Conservation (phyloP, 2,329 filamentous ascomycete species). For the Trichoderma semiorbis region DNA sequence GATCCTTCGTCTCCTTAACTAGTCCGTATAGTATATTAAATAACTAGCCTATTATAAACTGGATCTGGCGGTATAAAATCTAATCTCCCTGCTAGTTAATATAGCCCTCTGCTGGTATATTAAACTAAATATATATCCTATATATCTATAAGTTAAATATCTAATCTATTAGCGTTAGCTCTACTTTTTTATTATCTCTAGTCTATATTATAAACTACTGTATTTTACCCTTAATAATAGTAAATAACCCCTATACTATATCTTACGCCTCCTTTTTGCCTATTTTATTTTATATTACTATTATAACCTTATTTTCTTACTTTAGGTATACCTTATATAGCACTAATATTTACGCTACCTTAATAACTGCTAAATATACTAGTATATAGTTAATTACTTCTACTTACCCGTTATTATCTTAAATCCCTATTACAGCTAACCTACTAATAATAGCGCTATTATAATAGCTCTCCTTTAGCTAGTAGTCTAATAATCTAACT, state of each 20-base stretch:
- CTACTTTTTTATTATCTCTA: not conserved
- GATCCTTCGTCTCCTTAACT: not conserved
- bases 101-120: not conserved
- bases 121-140: not conserved
- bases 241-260: not conserved
- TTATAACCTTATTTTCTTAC: not conserved
- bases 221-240: not conserved
- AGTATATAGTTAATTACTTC: not conserved
- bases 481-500: not conserved
- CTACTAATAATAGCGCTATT: not conserved
- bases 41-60: not conserved
- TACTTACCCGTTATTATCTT: not conserved
- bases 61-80: not conserved
- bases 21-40: not conserved
- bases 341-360: not conserved
- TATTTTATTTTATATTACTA: not conserved
- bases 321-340: not conserved
- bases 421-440: not conserved
- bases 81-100: not conserved
- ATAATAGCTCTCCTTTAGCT: not conserved
- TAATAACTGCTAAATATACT: not conserved
- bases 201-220: not conserved
- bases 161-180: not conserved
- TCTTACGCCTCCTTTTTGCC: too few species aligned
- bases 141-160: not conserved